These are phyloP conservation scores for Prunus mongolica DNA, from an alignment of 306 rosid species.

Conservation along the genomic window DNA sequence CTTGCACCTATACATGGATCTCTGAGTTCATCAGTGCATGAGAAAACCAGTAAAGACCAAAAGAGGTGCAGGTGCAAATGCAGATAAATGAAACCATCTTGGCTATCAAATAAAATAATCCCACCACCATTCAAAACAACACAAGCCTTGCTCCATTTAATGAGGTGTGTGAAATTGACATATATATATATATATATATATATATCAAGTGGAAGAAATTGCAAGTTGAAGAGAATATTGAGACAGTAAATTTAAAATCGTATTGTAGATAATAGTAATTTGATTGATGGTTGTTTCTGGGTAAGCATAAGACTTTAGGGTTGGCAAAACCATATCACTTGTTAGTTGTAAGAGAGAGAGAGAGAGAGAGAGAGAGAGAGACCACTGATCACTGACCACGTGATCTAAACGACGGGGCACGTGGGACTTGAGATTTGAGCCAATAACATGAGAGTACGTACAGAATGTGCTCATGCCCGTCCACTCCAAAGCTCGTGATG, in stretches of 20 bases:
- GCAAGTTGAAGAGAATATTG: too few relatives aligned
- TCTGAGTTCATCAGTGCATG: not conserved
- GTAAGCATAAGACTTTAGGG: too few relatives aligned
- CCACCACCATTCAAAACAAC: not conserved
- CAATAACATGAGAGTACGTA: slow-evolving; percentile 4
- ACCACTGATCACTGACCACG: slow-evolving; percentile 8
- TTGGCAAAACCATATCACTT: too few relatives aligned
- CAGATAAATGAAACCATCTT: slow-evolving; percentile 33
- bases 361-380: too few relatives aligned
- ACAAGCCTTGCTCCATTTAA: not conserved
- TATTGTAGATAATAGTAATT: too few relatives aligned
- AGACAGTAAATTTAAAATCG: too few relatives aligned
- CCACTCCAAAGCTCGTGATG: slow-evolving; percentile 17
- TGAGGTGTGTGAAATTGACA: not conserved
- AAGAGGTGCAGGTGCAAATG: slow-evolving; percentile 56
- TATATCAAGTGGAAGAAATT: too few relatives aligned
- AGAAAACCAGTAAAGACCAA: not conserved
- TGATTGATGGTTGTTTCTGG: too few relatives aligned
- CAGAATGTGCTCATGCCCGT: not conserved
- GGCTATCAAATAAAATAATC: not conserved
- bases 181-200: not conserved
- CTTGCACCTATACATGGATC: slow-evolving; percentile 26
- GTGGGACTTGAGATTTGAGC: slow-evolving; percentile 18
- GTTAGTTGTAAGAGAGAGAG: too few relatives aligned
- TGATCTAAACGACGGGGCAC: slow-evolving; percentile 17